These are phyloP conservation scores for Symbiodinium natans DNA, from an alignment of 73 alveolate genomes.

Conservation along the genomic window DNA sequence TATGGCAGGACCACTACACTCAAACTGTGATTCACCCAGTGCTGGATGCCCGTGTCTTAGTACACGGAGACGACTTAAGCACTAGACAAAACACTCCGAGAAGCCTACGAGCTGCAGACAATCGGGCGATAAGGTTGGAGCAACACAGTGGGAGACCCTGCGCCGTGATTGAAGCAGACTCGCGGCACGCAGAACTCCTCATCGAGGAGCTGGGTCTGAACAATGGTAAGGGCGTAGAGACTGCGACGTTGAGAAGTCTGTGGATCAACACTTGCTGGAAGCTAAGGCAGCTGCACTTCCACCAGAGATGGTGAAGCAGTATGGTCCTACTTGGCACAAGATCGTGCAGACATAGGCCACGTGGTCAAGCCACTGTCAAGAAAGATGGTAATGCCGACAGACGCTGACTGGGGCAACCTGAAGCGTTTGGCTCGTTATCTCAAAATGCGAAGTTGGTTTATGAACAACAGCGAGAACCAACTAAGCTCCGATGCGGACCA, in stretches of 20 bases:
- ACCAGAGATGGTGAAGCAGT: background rate
- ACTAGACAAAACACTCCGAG: background rate
- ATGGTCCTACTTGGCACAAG: conserved; percentile 21
- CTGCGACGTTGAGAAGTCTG: background rate
- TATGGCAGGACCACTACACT: conserved; percentile 12
- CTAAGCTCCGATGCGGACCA: background rate
- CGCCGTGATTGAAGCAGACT: background rate
- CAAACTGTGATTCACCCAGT: background rate
- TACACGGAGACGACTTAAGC: conserved; percentile 26
- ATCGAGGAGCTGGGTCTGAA: background rate
- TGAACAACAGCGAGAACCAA: background rate
- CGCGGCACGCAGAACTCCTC: background rate
- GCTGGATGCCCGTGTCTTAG: background rate
- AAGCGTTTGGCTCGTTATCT: conserved; percentile 30
- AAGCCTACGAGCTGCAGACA: background rate
- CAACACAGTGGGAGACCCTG: background rate
- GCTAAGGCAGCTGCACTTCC: background rate
- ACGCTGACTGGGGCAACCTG: background rate
- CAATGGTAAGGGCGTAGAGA: background rate
- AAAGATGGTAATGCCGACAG: conserved; percentile 8
- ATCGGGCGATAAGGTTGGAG: background rate
- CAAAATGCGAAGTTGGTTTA: background rate
- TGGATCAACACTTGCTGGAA: background rate
- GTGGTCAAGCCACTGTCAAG: background rate
- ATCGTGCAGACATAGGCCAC: background rate